These are phyloP conservation scores for Diplodia sapinea DNA, from an alignment of 2,329 filamentous ascomycete genomes.

Conservation along the genomic window DNA sequence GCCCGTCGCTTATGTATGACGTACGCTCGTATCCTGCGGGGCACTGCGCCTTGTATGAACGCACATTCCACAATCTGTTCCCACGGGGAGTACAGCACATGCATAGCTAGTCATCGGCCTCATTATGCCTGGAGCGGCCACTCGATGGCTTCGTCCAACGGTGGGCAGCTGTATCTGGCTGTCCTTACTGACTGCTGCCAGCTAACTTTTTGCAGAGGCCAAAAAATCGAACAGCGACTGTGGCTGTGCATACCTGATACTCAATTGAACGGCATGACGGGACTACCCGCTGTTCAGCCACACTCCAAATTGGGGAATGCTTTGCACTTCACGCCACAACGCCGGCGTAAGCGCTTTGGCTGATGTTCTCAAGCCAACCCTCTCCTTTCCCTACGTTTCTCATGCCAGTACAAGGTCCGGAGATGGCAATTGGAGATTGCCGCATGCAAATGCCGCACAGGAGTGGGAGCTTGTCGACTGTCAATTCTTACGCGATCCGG, in stretches of 20 bases:
- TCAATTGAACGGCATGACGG: background rate
- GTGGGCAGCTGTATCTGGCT: background rate
- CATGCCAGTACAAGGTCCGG: too few relatives aligned
- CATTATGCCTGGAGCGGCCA: background rate
- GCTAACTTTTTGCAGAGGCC: background rate
- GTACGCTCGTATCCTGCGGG: slow-evolving; percentile 5
- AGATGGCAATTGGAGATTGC: too few relatives aligned
- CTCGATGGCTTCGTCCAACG: background rate
- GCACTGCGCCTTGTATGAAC: background rate
- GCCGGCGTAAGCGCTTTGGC: too few relatives aligned
- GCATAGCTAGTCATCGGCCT: background rate
- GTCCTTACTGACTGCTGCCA: background rate
- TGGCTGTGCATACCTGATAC: background rate
- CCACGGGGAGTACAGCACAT: background rate
- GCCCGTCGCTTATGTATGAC: slow-evolving; percentile 25
- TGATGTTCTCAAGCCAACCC: too few relatives aligned
- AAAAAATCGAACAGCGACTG: background rate
- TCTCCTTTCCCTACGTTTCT: too few relatives aligned
- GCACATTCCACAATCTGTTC: background rate
- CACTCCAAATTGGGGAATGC: background rate
- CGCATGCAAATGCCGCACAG: too few relatives aligned
- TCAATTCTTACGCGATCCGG: too few relatives aligned
- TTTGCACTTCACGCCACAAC: too few relatives aligned
- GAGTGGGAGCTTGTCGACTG: too few relatives aligned
- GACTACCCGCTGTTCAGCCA: background rate